Percentiles rank a stretch among this genome's conserved stretches.
Conservation (phyloP, 768 basidiomycete genomes). For the Cyclocybe aegerita region DNA sequence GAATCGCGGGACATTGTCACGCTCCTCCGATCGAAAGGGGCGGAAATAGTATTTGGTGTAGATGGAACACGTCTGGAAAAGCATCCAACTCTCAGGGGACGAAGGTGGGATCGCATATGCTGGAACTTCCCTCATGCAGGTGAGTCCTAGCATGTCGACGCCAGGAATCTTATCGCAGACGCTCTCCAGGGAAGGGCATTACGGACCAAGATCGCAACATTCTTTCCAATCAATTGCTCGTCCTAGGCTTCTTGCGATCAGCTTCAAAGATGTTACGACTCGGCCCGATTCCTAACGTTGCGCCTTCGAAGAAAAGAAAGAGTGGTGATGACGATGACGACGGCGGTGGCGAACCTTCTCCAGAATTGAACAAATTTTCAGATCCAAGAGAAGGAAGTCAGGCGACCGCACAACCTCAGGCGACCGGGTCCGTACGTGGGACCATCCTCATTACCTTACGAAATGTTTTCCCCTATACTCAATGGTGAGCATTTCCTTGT, state of each 20-base stretch:
- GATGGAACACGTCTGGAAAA: slow-evolving; percentile 83
- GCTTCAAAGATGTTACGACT: slow-evolving; percentile 56
- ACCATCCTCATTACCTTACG: slow-evolving; percentile 85
- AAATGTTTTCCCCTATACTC: slow-evolving; percentile 83
- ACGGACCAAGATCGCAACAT: slow-evolving; percentile 94
- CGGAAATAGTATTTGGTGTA: slow-evolving; percentile 72
- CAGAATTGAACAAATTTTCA: slow-evolving; percentile 8
- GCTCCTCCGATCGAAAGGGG: slow-evolving; percentile 56
- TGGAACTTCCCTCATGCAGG: slow-evolving; percentile 99
- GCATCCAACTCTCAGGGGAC: slow-evolving; percentile 52
- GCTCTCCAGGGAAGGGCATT: slow-evolving; percentile 73
- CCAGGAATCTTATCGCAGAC: neutral
- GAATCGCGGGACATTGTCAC: slow-evolving; percentile 62
- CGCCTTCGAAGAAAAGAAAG: slow-evolving; percentile 43
- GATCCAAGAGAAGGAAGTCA: slow-evolving; percentile 5
- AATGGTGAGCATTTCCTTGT: slow-evolving; percentile 55
- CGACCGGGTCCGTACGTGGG: slow-evolving; percentile 43
- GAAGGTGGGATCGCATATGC: slow-evolving; percentile 74
- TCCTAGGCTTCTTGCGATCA: slow-evolving; percentile 81
- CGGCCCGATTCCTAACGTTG: slow-evolving; percentile 53
- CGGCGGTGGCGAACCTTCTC: slow-evolving; percentile 31
- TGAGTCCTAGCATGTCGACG: slow-evolving; percentile 30
- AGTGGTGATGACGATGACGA: slow-evolving; percentile 43
- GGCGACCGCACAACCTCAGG: slow-evolving; percentile 5
- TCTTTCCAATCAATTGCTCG: slow-evolving; percentile 79